Conservation (phyloP, 257 asterid genomes). For the Solanum medicagineum region DNA sequence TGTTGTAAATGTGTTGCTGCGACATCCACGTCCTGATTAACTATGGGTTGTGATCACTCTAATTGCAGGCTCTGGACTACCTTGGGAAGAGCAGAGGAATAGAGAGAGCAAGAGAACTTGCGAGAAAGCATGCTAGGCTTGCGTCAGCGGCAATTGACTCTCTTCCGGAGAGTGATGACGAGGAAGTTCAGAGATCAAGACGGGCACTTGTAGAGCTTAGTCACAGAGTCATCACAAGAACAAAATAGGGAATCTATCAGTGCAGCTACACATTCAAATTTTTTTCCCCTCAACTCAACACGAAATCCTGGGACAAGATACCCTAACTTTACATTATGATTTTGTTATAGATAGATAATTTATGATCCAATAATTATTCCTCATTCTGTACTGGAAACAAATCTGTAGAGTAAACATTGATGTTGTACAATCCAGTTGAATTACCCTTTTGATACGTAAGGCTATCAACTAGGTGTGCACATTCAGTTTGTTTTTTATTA, state of each 20-base stretch:
- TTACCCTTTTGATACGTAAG: not conserved
- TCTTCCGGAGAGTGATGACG: constrained; percentile 62
- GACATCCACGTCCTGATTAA: not conserved
- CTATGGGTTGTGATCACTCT: not conserved
- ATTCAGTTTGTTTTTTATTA: not conserved
- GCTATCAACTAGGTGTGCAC: not conserved
- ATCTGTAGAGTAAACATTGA: not conserved
- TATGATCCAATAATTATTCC: not conserved
- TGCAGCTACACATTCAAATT: not conserved
- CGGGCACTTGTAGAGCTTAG: constrained; percentile 75
- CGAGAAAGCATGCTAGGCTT: constrained; percentile 65
- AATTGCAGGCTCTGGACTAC: constrained; percentile 59
- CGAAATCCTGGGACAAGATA: not conserved
- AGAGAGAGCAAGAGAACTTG: constrained; percentile 73
- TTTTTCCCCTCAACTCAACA: not conserved
- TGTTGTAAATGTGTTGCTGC: not conserved
- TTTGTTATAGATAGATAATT: not conserved
- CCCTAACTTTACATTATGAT: not conserved
- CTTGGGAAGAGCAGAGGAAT: constrained; percentile 73
- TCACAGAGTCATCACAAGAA: constrained; percentile 70
- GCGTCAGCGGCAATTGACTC: constrained; percentile 74
- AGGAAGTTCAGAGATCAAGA: constrained; percentile 68
- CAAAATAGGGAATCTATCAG: constrained; percentile 20
- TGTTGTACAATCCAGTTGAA: not conserved
- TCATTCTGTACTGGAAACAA: too few relatives aligned